These are phyloP conservation scores for Haematococcus lacustris DNA, from an alignment of 139 green algal genomes.

Conservation along the genomic window DNA sequence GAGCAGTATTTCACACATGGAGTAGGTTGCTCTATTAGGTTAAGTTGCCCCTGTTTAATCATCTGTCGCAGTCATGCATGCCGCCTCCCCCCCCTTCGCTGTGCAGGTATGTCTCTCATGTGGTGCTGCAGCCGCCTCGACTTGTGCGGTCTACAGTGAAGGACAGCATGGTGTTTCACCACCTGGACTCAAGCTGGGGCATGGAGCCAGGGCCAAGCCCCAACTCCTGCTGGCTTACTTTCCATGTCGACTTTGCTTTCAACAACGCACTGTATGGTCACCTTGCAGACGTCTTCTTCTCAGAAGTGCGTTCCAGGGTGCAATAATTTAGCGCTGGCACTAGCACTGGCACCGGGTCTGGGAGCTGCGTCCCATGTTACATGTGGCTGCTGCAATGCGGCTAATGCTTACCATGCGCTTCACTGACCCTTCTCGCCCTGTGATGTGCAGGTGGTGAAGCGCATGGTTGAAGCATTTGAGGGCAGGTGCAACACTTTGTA, in stretches of 20 bases:
- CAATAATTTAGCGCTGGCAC: neutral
- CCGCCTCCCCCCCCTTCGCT: neutral
- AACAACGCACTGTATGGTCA: conserved; percentile 71
- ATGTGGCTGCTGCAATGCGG: neutral
- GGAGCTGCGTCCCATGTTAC: neutral
- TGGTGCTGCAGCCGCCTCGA: conserved; percentile 47
- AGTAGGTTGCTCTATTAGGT: neutral
- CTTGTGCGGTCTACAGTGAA: conserved; percentile 46
- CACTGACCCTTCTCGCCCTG: neutral
- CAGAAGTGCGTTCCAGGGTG: conserved; percentile 22
- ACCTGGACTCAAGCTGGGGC: conserved; percentile 73
- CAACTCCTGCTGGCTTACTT: conserved; percentile 61
- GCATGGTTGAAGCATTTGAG: conserved; percentile 85
- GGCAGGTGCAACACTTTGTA: conserved; percentile 67
- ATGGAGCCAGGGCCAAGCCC: conserved; percentile 51
- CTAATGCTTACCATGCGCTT: neutral
- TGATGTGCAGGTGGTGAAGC: conserved; percentile 54
- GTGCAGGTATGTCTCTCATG: conserved; percentile 68
- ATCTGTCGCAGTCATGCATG: neutral
- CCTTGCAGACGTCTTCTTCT: conserved; percentile 58
- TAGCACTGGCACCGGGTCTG: neutral
- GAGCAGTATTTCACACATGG: neutral
- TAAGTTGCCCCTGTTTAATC: no score
- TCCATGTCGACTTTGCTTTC: conserved; percentile 86
- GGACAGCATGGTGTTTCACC: conserved; percentile 73